Evolutionary conservation across 768 basidiomycete genomes (phyloP).

Genomic region (Coprinopsis strossmayeri): DNA sequence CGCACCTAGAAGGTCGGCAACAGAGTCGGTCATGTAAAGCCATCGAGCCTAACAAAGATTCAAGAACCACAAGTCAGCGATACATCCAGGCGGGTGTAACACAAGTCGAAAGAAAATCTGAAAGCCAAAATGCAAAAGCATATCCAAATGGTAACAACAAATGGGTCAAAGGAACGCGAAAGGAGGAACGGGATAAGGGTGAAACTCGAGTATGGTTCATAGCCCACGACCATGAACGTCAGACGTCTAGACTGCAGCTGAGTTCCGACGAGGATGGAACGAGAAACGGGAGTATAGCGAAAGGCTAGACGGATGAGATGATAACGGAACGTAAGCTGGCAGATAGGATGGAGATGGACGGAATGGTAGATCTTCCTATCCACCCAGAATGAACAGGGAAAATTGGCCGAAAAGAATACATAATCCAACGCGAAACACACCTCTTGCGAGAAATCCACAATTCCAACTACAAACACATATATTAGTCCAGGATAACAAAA

Average conservation of each 20-base stretch:
- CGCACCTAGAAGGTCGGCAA: slow-evolving; percentile 57
- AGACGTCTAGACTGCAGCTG: background rate
- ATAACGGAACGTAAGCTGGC: background rate
- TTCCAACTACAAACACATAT: slow-evolving; percentile 47
- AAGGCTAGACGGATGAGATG: background rate
- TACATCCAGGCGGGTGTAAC: no score
- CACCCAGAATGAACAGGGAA: background rate
- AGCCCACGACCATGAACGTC: slow-evolving; percentile 1
- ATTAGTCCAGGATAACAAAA: background rate
- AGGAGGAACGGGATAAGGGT: background rate
- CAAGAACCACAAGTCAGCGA: background rate
- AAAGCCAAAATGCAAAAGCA: no score
- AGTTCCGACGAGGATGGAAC: slow-evolving; percentile 2
- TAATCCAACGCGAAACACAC: slow-evolving; percentile 25
- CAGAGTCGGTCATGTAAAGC: slow-evolving; percentile 62
- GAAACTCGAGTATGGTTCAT: background rate
- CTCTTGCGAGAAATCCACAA: slow-evolving; percentile 75
- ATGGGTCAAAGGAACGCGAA: background rate
- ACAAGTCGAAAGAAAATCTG: no score
- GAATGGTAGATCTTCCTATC: no score
- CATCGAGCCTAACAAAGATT: slow-evolving; percentile 45
- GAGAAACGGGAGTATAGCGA: no score
- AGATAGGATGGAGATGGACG: no score
- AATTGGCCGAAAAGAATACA: background rate
- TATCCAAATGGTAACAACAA: no score